Evolutionary conservation across 306 rosid species (phyloP), one percentile per base, ranked within the genome.

Genomic region (Mimosa bimucronata): DNA sequence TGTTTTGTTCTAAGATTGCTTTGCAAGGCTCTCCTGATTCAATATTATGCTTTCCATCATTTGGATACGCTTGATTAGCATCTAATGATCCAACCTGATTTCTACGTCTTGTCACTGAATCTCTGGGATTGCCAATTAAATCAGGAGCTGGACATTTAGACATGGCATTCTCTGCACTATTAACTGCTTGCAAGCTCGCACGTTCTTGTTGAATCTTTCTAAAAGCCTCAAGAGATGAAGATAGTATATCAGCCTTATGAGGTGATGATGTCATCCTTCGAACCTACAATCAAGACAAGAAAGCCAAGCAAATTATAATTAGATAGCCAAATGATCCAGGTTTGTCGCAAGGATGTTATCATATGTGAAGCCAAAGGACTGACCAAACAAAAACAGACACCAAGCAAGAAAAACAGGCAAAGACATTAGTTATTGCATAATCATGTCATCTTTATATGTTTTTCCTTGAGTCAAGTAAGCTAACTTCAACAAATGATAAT

Each of bases 151-250:
- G 80, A 73, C 89, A 83, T 53, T 80, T 79, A 64, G 88, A 60
- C 73, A 80, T 83, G 48, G 83, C 73, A 73, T 71, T 57, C 88
- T 80, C 87, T 52, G 86, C 81, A 82, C 81, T 80, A 82, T 66
- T 87, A 61, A 84, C 74, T 28, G 83, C 88, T 77, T 34, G 83
- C 80, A 90, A 62, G 78, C 85, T 80, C 81, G 90, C 89, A 81
- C 98, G 90, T 83, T 95, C 98, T 84, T 89, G 89, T 71, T 89
- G 98, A 84, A 95, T 95, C 89, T 89, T 95, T 83, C 91, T 95
- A 83, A 95, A 95, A 30, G 98, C 97, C 86, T 95, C 98, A 25
- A 95, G 98, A 66, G 98, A 95, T 78, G 98, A 95, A 38, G 97
- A 93, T 31, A 95, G 90, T 81, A 95, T 95, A 87, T 95, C 98